Evolutionary conservation across 2,329 filamentous ascomycete species (phyloP), one percentile per base, ranked within the genome.

Genomic region (Phyllosticta citriasiana): DNA sequence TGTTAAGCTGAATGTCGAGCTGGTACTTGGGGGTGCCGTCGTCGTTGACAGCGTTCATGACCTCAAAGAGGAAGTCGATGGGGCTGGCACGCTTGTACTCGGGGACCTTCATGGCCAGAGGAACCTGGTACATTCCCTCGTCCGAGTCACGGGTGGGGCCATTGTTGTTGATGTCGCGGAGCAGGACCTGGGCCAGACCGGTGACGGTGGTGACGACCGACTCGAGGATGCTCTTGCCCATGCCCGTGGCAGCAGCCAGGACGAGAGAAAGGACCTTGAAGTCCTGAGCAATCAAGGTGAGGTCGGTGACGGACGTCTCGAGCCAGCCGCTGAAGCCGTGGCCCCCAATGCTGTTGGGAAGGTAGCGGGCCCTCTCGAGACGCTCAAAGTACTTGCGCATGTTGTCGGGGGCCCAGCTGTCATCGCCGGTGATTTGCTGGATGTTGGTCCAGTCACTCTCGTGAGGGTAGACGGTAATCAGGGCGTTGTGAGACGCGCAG

Each of bases 291-390:
- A 82, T 78, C 27, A 85, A 74, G 14, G 71, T 76, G 53, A 85
- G 70, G 7, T 80, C 78, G 0, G 82, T 78, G 4, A 77, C 71
- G 62, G 78, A 60, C 79, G 78, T 0, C 82, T 78, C 6, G 77
- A 85, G 75, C 83, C 83, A 86, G 25, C 84, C 84, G 40, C 78
- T 67, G 64, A 77, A 81, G 14, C 84, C 84, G 65, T 87, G 84
- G 4, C 82, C 83, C 19, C 47, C n/a, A 19, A 57, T 57, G 33
- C 53, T 53, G 62, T 64, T 75, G 61, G 67, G 74, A 2, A 83
- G 72, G 69, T 86, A 84, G 8, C 74, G 67, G 73, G 80, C 80
- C 60, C 78, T 74, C 70, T 87, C 83, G 57, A 86, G 66, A 63
- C 75, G 76, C 33, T 73, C 67, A 59, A 82, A 84, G 71, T 84